phyloP scores from a whole-genome alignment of 192 early-diverging fungal genomes.

The Umbelopsis vinacea region DNA sequence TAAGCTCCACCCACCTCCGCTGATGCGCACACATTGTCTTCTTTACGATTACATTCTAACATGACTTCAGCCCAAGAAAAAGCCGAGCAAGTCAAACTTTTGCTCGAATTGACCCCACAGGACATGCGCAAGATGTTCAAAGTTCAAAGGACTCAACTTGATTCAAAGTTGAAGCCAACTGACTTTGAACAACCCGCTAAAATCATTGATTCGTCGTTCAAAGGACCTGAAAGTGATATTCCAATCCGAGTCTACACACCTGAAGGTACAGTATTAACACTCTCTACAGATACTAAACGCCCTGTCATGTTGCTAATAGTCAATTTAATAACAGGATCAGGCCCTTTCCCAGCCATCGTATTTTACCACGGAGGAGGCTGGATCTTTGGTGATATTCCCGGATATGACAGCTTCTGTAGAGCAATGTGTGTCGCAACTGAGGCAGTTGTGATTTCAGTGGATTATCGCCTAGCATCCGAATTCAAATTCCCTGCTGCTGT shows the following conservation, averaged over 20 bases:
- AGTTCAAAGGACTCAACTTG: background rate
- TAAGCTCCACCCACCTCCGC: too few species aligned
- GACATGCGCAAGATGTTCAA: background rate
- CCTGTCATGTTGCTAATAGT: background rate
- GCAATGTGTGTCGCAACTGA: conserved; percentile 10
- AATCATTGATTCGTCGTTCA: background rate
- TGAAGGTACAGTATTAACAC: background rate
- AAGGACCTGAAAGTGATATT: conserved; percentile 12
- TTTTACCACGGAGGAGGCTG: conserved; percentile 12
- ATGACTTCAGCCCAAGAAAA: background rate
- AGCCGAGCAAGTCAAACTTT: background rate
- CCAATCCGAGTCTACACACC: conserved; percentile 10
- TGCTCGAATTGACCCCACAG: background rate
- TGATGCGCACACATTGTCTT: background rate
- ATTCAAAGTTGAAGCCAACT: background rate
- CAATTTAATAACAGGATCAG: background rate
- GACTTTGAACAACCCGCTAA: background rate
- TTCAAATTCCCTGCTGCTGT: conserved; percentile 49
- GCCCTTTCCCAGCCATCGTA: background rate
- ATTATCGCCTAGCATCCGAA: conserved; percentile 49
- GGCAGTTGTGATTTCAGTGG: conserved; percentile 32
- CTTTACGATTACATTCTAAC: background rate
- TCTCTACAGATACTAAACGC: background rate
- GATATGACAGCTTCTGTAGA: conserved; percentile 6
- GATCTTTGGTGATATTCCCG: background rate